Percentiles rank a stretch among this genome's conserved stretches.
phyloP scores from a whole-genome alignment of 768 basidiomycete species.

The Tremella fuciformis region DNA sequence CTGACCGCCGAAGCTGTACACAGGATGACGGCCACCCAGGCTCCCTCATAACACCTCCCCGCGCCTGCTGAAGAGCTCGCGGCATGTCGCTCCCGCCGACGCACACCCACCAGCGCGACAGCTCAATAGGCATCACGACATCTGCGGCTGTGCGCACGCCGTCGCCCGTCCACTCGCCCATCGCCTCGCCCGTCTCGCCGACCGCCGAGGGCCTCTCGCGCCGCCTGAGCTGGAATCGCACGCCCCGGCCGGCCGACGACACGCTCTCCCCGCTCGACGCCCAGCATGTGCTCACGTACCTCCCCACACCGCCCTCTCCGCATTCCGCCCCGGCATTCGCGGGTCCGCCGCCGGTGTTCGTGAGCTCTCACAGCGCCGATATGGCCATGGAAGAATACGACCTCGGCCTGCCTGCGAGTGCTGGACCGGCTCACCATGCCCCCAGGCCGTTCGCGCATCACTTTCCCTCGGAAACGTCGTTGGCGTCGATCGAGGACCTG shows the following conservation, averaged over 20 bases:
- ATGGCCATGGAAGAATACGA: conserved; percentile 23
- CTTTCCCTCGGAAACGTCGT: conserved; percentile 6
- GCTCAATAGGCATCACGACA: conserved; percentile 23
- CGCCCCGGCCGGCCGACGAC: conserved; percentile 4
- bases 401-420: conserved; percentile 7
- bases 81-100: conserved; percentile 3
- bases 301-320: neutral
- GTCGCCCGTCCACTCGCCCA: conserved; percentile 24
- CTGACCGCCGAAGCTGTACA: neutral
- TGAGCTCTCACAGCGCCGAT: neutral
- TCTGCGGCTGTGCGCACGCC: conserved; percentile 17
- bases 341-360: neutral
- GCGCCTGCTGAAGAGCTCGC: neutral
- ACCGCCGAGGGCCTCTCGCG: conserved; percentile 30
- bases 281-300: neutral
- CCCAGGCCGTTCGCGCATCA: conserved; percentile 11
- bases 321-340: neutral
- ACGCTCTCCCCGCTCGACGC: conserved; percentile 5
- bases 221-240: conserved; percentile 36
- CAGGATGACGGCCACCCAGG: neutral
- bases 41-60: neutral
- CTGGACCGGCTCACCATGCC: neutral
- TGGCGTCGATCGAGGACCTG: neutral
- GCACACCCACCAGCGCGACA: conserved; percentile 1
- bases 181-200: conserved; percentile 31